These are phyloP conservation scores for Coniferiporia weirii DNA, from an alignment of 1,284 basidiomycete species.

Conservation along the genomic window DNA sequence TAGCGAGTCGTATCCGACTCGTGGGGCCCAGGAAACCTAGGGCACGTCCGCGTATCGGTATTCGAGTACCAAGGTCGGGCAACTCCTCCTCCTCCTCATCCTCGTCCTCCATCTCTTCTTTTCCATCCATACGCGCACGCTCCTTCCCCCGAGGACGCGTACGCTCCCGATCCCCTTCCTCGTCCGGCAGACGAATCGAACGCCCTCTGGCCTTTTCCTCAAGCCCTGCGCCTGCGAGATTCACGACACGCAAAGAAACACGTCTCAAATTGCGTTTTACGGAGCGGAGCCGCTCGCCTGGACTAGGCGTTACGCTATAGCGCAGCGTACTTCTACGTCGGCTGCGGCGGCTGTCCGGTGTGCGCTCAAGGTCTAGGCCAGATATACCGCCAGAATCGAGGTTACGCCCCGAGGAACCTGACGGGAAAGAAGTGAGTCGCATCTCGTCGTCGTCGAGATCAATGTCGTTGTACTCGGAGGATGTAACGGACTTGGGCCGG, in stretches of 20 bases:
- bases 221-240: conserved; percentile 61
- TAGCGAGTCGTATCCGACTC: conserved; percentile 54
- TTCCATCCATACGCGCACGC: conserved; percentile 11
- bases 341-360: conserved; percentile 2
- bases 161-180: conserved; percentile 28
- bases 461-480: conserved; percentile 13
- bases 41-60: conserved; percentile 74
- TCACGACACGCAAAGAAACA: conserved; percentile 79
- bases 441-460: conserved; percentile 48
- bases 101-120: conserved; percentile 26
- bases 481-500: conserved; percentile 32
- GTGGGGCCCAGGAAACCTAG: conserved; percentile 73
- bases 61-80: conserved; percentile 40
- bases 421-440: conserved; percentile 48
- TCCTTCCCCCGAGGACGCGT: conserved; percentile 19
- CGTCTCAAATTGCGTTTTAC: conserved; percentile 60
- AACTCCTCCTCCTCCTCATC: conserved; percentile 30
- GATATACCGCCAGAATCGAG: conserved; percentile 10
- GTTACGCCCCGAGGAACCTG: conserved; percentile 27
- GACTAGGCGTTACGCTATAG: conserved; percentile 32
- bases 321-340: conserved; percentile 44
- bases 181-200: conserved; percentile 45
- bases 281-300: conserved; percentile 35
- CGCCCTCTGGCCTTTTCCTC: conserved; percentile 45
- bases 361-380: conserved; percentile 11